phyloP scores from a whole-genome alignment of 257 asterid genomes.

The Lantana camara region DNA sequence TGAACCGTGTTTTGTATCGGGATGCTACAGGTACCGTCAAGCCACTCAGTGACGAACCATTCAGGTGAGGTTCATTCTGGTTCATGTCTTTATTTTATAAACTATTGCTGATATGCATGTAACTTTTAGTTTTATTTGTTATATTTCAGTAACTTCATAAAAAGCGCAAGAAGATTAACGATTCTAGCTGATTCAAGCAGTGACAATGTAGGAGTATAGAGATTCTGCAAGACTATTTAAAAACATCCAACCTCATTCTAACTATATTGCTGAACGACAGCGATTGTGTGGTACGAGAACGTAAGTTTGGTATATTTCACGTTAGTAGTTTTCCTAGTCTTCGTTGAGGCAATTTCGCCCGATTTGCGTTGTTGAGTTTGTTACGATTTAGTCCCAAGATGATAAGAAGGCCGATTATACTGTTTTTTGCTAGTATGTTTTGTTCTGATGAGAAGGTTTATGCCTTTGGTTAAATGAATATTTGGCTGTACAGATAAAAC shows the following conservation, averaged over 20 bases:
- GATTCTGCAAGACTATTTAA: constrained; percentile 18
- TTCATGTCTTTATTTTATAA: too few relatives aligned
- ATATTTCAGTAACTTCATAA: constrained; percentile 57
- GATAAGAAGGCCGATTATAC: not conserved
- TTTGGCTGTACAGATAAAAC: constrained; percentile 26
- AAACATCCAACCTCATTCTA: constrained; percentile 13
- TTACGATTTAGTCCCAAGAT: not conserved
- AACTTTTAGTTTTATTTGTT: not conserved
- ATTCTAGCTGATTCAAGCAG: constrained; percentile 59
- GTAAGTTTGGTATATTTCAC: constrained; percentile 21
- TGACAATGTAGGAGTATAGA: constrained; percentile 48
- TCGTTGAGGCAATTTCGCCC: constrained; percentile 15
- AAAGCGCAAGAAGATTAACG: constrained; percentile 63
- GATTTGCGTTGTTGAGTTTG: constrained; percentile 2
- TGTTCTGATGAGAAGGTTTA: not conserved
- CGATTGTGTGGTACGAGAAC: not conserved
- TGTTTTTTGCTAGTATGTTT: not conserved
- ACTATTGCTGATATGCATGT: too few relatives aligned
- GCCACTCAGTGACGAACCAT: constrained; percentile 70
- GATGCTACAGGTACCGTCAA: constrained; percentile 54
- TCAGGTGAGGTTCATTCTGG: constrained; percentile 47
- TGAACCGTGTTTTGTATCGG: constrained; percentile 54
- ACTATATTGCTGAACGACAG: constrained; percentile 30
- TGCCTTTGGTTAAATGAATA: not conserved
- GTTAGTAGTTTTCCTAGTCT: constrained; percentile 1